phyloP scores from a whole-genome alignment of 2,329 filamentous ascomycete species.

The Aspergillus terreus region DNA sequence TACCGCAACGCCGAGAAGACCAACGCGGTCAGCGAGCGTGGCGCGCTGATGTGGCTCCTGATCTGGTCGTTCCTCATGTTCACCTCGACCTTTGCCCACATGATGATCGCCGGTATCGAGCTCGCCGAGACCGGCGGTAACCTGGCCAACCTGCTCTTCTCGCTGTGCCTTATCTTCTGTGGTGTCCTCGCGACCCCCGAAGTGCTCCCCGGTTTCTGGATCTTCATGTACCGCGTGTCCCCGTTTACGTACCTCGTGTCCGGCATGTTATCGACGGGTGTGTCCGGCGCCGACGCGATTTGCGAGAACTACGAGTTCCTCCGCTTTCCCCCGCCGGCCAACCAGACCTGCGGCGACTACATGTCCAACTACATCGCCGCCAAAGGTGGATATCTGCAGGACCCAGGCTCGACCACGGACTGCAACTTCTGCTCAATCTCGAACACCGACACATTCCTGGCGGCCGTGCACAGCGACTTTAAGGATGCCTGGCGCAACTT shows the following conservation, averaged over 20 bases:
- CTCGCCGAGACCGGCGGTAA: constrained; percentile 65
- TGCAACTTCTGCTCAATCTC: constrained; percentile 50
- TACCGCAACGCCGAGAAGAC: background rate
- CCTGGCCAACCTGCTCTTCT: constrained; percentile 58
- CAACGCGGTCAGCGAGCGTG: background rate
- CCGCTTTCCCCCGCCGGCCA: constrained; percentile 48
- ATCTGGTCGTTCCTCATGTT: constrained; percentile 66
- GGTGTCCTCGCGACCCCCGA: constrained; percentile 50
- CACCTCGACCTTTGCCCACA: constrained; percentile 67
- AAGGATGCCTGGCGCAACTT: constrained; percentile 64
- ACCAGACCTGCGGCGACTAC: constrained; percentile 58
- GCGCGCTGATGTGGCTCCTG: constrained; percentile 64
- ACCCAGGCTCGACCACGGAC: constrained; percentile 38
- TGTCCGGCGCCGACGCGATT: constrained; percentile 26
- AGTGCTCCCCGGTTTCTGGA: constrained; percentile 68
- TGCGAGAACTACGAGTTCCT: constrained; percentile 33
- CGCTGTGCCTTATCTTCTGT: constrained; percentile 59
- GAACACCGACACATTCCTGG: constrained; percentile 48
- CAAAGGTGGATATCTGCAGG: constrained; percentile 41
- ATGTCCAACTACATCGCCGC: constrained; percentile 38
- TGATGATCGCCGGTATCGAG: constrained; percentile 68
- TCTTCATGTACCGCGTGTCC: constrained; percentile 69
- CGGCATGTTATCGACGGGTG: constrained; percentile 40
- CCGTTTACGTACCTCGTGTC: constrained; percentile 62
- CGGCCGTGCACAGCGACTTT: constrained; percentile 40